Base-by-base conservation (phyloP, 2,329 filamentous ascomycete genomes). In the Ustulina deusta region DNA sequence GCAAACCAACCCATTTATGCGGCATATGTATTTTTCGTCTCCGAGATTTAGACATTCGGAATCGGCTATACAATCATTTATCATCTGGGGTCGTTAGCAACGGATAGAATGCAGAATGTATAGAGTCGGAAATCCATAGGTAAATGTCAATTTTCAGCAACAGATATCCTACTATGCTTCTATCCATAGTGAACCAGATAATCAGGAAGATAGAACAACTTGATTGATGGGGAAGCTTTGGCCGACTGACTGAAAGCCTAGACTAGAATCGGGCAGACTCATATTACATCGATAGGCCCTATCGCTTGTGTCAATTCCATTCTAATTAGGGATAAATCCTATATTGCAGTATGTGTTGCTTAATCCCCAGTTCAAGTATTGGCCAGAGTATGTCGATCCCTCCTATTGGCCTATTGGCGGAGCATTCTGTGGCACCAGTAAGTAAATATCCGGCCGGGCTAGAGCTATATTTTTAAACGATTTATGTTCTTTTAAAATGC, bases 331-430 rank as follows among this genome's bases (percentile, higher is more conserved):
- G 25, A 22, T 44, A 17, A 22, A 22, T 38, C 13, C 29, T 52
- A 13, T 20, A 42, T 63, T 22, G 10, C 27, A 52, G 22, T 57
- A 34, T 63, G 22, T 32, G 3, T 32, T 15, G 10, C 22, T 57
- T n/a, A 22, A 25, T 5, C 3, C 15, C 7, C 22, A n/a, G 17
- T 22, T 6, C 20, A 9, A 34, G 7, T 20, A 40, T 22, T 38
- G 29, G 11, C 34, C 9, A 22, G 17, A 63, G 38, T 20, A 66
- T 65, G 54, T 32, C 55, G 15, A 6, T n/a, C 42, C 27, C 6
- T 61, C n/a, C n/a, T n/a, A n/a, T n/a, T n/a, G n/a, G n/a, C 75
- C 74, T 11, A 71, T 78, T 2, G 77, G 77, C 1, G 74, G 75
- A 20, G 72, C 75, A 2, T 79, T 79, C 32, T 73, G 73, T 20